Evolutionary conservation across 352 stramenopile species (phyloP), one percentile per base, ranked within the genome.

Genomic region (Globisporangium paroecandrum): DNA sequence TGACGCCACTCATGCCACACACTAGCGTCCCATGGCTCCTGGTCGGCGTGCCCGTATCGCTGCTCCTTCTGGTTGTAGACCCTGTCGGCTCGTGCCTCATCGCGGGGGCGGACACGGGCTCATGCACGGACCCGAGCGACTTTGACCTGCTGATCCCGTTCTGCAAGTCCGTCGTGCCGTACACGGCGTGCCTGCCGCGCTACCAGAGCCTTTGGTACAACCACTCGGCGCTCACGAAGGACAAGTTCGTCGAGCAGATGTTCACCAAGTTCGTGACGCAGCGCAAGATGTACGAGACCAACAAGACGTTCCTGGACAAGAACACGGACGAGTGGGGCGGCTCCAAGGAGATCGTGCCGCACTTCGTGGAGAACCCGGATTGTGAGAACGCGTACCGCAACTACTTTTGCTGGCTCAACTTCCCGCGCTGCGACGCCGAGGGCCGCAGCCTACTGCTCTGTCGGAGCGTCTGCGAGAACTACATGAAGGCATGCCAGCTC

Each of bases 321-420:
- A 72, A 80, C 65, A 82, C 74, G 59, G 87, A 96, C 68, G 89
- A 96, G 77, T 91, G 85, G 79, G 82, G 83, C 29, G 66, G 69
- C 1, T 34, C 70, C 12, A 72, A 82, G 22, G 77, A 85, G 56
- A 88, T 91, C 43, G 78, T 82, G 61, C 79, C 89, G 66, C 85
- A 87, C 24, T 97, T 96, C 68, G 77, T 81, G 27, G 83, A 95
- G 56, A 96, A 97, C 63, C 69, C 82, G 9, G 92, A 97, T 69
- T 98, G 92, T 54, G 77, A 94, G 71, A 90, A 96, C 62, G 89
- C 92, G n/a, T 98, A 95, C 70, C 75, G 75, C 46, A 94, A 94
- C 65, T 97, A 95, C 69, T 88, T 94, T 36, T 98, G 91, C 71
- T 98, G 85, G 87, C 56, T 97, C 18, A 98, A 97, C 73, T 97